phyloP scores from a whole-genome alignment of 352 stramenopile species.

The Detonula confervacea region DNA sequence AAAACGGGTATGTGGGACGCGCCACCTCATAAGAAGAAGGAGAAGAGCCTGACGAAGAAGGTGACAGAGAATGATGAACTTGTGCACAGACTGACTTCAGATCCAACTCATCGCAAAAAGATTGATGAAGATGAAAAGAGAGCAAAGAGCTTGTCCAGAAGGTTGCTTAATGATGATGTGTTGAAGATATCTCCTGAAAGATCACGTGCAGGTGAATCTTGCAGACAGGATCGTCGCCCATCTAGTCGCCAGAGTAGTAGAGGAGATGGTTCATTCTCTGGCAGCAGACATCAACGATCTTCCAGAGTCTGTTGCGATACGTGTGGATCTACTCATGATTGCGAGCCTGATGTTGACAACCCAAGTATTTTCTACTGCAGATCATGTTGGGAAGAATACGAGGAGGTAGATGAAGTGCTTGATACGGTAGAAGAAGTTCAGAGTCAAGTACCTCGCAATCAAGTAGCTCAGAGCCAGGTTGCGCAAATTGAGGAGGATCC shows the following conservation, averaged over 20 bases:
- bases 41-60: constrained; percentile 48
- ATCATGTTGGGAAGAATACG: constrained; percentile 68
- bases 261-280: constrained; percentile 7
- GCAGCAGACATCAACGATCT: constrained; percentile 9
- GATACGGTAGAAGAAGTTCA: constrained; percentile 14
- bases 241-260: constrained; percentile 1
- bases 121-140: constrained; percentile 47
- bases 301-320: constrained; percentile 52
- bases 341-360: constrained; percentile 69
- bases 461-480: constrained; percentile 6
- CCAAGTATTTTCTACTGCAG: constrained; percentile 63
- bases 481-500: constrained; percentile 9
- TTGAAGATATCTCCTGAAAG: not conserved
- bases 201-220: constrained; percentile 12
- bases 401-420: constrained; percentile 21
- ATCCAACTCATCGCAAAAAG: constrained; percentile 46
- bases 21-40: constrained; percentile 43
- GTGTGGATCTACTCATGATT: constrained; percentile 54
- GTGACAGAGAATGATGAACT: constrained; percentile 58
- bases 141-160: constrained; percentile 33
- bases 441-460: constrained; percentile 2
- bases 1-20: constrained; percentile 57
- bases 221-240: not conserved
- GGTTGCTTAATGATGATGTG: constrained; percentile 21
- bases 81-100: constrained; percentile 59